phyloP scores from a whole-genome alignment of 192 early-diverging fungal genomes.

The Linnemannia schmuckeri region DNA sequence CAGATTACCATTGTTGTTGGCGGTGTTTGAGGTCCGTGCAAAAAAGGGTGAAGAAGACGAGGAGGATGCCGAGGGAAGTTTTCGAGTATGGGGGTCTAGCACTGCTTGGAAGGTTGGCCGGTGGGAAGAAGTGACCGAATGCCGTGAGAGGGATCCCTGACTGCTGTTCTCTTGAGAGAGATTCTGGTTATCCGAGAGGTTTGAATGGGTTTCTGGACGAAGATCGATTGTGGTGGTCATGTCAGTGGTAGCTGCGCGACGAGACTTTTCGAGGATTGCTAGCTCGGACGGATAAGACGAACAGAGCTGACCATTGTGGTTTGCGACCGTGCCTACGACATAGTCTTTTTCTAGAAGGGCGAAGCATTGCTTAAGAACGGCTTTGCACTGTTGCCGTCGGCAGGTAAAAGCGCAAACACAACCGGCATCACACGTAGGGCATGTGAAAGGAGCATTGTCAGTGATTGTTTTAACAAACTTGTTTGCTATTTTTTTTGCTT shows the following conservation, averaged over 20 bases:
- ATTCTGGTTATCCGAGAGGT: neutral
- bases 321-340: slow-evolving; percentile 41
- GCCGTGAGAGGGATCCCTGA: neutral
- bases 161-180: too few species aligned
- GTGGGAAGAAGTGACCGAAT: neutral
- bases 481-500: neutral
- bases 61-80: neutral
- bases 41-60: neutral
- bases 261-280: slow-evolving; percentile 40
- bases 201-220: neutral
- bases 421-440: neutral
- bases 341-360: slow-evolving; percentile 50
- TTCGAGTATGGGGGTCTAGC: neutral
- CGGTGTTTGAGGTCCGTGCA: neutral
- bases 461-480: neutral
- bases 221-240: neutral
- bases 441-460: neutral
- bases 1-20: neutral
- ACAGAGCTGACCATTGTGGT: slow-evolving; percentile 53
- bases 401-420: neutral
- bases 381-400: slow-evolving; percentile 39
- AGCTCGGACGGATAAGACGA: slow-evolving; percentile 50
- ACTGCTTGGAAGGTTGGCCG: neutral
- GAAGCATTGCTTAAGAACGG: slow-evolving; percentile 53
- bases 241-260: neutral